A percentile compares a stretch with the other conserved stretches of the same genome.
Conservation (phyloP, 768 basidiomycete species). For the Hypsizygus marmoreus region DNA sequence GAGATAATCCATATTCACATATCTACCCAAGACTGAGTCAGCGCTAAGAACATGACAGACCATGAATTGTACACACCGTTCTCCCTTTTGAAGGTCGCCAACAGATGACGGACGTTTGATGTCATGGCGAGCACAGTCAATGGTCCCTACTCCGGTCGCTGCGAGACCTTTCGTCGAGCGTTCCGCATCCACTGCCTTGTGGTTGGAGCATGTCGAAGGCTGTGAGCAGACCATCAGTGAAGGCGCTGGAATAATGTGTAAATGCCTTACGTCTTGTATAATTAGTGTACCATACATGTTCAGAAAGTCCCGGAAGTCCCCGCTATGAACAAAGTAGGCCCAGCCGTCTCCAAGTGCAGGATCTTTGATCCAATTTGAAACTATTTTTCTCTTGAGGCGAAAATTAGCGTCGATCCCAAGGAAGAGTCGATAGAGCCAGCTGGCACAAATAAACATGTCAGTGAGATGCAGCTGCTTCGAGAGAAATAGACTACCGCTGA, state of each 20-base stretch:
- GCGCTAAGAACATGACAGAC: not conserved
- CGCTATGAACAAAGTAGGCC: constrained; percentile 5
- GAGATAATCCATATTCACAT: constrained; percentile 27
- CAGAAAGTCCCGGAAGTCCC: constrained; percentile 9
- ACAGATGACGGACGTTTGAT: constrained; percentile 17
- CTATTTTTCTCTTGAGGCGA: constrained; percentile 18
- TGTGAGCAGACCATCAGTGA: not conserved
- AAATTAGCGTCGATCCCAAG: constrained; percentile 28
- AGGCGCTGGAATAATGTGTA: constrained; percentile 9
- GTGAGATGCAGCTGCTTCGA: no score
- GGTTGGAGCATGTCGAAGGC: constrained; percentile 4
- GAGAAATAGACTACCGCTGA: constrained; percentile 7
- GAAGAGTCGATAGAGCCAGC: no score
- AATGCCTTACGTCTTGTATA: constrained; percentile 7
- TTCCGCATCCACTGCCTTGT: constrained; percentile 5
- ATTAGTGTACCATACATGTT: not conserved
- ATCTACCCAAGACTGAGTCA: constrained; percentile 3
- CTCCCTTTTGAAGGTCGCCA: constrained; percentile 13
- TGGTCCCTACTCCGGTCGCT: constrained; percentile 20
- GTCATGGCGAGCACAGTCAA: constrained; percentile 17
- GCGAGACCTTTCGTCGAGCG: constrained; percentile 10
- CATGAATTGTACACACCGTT: not conserved
- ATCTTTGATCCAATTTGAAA: constrained; percentile 13
- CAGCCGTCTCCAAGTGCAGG: constrained; percentile 11
- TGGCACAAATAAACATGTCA: no score